phyloP scores from a whole-genome alignment of 805 yeast species.

The Debaryomyces castellii region DNA sequence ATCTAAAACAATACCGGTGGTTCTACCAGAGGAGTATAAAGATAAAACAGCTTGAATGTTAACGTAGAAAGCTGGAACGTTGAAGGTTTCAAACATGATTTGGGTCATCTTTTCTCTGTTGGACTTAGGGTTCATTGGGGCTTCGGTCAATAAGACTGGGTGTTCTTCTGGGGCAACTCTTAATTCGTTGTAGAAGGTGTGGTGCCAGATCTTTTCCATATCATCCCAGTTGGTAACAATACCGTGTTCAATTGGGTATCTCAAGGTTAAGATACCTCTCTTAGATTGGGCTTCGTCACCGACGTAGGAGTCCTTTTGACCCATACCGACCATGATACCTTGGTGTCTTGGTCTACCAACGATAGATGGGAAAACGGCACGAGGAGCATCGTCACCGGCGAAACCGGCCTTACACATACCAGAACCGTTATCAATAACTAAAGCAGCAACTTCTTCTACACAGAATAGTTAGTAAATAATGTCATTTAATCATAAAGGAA shows the following conservation, averaged over 20 bases:
- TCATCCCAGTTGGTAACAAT: conserved; percentile 79
- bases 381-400: conserved; percentile 99
- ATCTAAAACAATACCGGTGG: conserved; percentile 99
- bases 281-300: conserved; percentile 99
- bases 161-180: conserved; percentile 99
- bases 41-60: conserved; percentile 98
- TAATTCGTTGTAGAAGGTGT: conserved; percentile 99
- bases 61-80: conserved; percentile 99
- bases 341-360: conserved; percentile 99
- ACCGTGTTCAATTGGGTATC: conserved; percentile 99
- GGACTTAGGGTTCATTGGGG: conserved; percentile 99
- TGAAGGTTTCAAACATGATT: conserved; percentile 98
- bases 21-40: conserved; percentile 98
- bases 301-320: conserved; percentile 99
- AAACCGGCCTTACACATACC: conserved; percentile 99
- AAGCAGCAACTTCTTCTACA: conserved; percentile 49
- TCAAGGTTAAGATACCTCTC: conserved; percentile 98
- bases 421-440: conserved; percentile 99
- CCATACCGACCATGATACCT: conserved; percentile 99
- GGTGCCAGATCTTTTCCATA: conserved; percentile 99
- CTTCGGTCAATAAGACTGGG: conserved; percentile 98
- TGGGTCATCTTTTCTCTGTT: conserved; percentile 99
- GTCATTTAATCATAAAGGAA: background rate
- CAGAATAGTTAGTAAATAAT: conserved; percentile 22
- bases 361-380: conserved; percentile 99